Conservation (phyloP, 2,329 filamentous ascomycete genomes). For the Simplicillium aogashimaense region DNA sequence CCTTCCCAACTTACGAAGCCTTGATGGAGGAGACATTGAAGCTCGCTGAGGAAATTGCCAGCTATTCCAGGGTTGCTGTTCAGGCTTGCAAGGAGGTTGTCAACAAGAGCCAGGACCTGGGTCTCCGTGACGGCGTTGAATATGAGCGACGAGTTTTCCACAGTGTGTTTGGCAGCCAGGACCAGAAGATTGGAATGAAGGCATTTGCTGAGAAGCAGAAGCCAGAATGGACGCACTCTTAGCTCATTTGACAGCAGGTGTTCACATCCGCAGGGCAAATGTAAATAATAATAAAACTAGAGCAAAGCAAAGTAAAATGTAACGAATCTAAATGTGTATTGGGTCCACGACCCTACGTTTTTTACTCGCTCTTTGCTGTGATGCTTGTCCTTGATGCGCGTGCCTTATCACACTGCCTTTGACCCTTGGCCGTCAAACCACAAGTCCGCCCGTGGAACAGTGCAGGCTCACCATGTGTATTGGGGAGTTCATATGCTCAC, state of each 20-base stretch:
- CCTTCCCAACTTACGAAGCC: constrained; percentile 71
- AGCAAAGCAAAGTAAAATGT: no score
- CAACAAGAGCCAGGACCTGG: constrained; percentile 93
- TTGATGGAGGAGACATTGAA: constrained; percentile 72
- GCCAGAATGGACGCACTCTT: constrained; percentile 80
- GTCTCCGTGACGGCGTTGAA: constrained; percentile 82
- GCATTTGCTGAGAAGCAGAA: constrained; percentile 95
- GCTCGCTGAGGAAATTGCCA: constrained; percentile 82
- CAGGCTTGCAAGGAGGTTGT: constrained; percentile 95
- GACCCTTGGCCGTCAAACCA: no score
- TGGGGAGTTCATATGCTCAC: no score
- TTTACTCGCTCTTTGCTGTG: no score
- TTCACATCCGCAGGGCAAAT: no score
- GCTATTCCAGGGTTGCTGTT: constrained; percentile 77
- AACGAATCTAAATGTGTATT: no score
- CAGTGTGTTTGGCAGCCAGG: constrained; percentile 81
- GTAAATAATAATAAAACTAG: no score
- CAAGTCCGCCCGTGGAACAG: no score
- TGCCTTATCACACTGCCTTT: no score
- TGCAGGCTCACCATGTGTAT: no score
- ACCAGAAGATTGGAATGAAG: constrained; percentile 95
- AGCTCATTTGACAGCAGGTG: background rate
- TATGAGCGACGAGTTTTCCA: constrained; percentile 93
- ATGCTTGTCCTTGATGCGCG: no score
- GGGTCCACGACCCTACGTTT: no score